These are phyloP conservation scores for Leptodontidium sp. DNA, from an alignment of 2,329 filamentous ascomycete species.

Conservation along the genomic window DNA sequence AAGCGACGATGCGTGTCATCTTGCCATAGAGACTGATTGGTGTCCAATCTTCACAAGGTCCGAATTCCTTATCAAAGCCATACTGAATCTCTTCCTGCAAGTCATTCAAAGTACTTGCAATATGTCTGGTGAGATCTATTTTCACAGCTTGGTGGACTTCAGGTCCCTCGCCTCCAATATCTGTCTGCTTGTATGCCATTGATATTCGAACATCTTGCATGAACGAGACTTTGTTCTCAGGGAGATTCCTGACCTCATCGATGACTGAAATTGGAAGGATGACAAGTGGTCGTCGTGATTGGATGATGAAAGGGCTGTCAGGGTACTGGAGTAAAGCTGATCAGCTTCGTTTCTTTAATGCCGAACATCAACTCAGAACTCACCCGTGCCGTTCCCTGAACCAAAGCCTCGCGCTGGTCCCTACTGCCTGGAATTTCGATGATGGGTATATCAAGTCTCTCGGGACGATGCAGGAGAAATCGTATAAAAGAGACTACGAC, in stretches of 20 bases:
- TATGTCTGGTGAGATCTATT: slow-evolving; percentile 38
- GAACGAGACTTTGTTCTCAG: slow-evolving; percentile 40
- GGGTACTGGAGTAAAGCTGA: slow-evolving; percentile 30
- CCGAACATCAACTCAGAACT: background rate
- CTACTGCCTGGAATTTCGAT: slow-evolving; percentile 6
- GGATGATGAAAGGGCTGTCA: slow-evolving; percentile 34
- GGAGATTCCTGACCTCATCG: slow-evolving; percentile 39
- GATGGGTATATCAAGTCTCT: slow-evolving; percentile 26
- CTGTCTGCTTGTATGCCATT: slow-evolving; percentile 37
- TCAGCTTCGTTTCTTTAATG: background rate
- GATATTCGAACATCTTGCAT: slow-evolving; percentile 26
- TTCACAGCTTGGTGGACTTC: slow-evolving; percentile 35
- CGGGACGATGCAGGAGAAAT: slow-evolving; percentile 23
- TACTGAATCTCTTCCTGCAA: slow-evolving; percentile 42
- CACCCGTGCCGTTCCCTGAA: slow-evolving; percentile 28
- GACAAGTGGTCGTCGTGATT: slow-evolving; percentile 32
- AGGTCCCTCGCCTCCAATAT: slow-evolving; percentile 32
- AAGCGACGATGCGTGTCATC: slow-evolving; percentile 50
- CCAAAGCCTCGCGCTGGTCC: slow-evolving; percentile 21
- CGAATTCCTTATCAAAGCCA: slow-evolving; percentile 38
- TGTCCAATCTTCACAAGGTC: slow-evolving; percentile 47
- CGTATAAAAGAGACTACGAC: slow-evolving; percentile 16
- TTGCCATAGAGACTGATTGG: slow-evolving; percentile 42
- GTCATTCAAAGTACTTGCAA: slow-evolving; percentile 31
- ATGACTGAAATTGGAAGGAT: slow-evolving; percentile 38